Conservation (phyloP, 2,329 filamentous ascomycete species). For the Ceratocystis huliohia region DNA sequence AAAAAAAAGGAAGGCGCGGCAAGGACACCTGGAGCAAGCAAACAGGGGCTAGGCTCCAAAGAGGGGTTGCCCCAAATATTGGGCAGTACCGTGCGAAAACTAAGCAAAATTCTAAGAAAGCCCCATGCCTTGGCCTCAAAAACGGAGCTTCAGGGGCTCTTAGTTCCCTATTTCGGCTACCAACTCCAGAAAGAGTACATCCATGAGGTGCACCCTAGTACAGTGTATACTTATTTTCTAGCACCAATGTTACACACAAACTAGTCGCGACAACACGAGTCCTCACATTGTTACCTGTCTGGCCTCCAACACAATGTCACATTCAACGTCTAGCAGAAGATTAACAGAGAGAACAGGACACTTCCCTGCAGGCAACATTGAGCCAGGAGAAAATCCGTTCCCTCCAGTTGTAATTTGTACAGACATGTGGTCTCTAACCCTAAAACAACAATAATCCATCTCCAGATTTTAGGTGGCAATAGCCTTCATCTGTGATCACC, state of each 20-base stretch:
- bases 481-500: not conserved
- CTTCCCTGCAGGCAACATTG: not conserved
- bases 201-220: not conserved
- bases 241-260: not conserved
- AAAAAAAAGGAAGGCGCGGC: not conserved
- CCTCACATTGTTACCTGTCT: not conserved
- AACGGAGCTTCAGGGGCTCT: not conserved
- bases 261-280: constrained; percentile 4
- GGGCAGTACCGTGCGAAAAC: not conserved
- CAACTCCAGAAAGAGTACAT: no score
- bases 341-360: not conserved
- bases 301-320: not conserved
- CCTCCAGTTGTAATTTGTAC: no score
- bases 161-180: not conserved
- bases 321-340: not conserved
- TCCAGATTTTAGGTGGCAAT: not conserved
- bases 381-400: no score
- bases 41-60: not conserved
- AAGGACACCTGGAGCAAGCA: constrained; percentile 8
- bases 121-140: not conserved
- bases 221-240: not conserved
- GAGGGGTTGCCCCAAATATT: not conserved
- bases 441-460: not conserved
- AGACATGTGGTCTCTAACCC: not conserved
- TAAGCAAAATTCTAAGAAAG: not conserved